Evolutionary conservation across 176 grass and related monocot species (phyloP).

Genomic region (Oryza rufipogon): DNA sequence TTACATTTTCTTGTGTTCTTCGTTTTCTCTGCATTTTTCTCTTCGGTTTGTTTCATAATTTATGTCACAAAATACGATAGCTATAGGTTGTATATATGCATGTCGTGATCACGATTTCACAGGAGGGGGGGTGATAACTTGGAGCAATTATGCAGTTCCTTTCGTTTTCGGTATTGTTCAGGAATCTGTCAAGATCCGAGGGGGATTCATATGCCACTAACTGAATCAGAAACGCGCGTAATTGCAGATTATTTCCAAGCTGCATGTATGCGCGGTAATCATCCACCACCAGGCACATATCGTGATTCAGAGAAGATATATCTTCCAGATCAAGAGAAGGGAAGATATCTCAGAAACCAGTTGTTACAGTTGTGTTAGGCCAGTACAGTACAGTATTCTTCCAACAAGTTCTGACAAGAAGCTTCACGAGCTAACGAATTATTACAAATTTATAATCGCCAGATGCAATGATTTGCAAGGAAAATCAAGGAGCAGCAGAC

Average conservation of each 20-base stretch:
- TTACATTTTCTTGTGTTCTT: too few species aligned
- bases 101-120: not conserved
- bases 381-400: not conserved
- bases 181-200: not conserved
- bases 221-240: not conserved
- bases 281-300: not conserved
- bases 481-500: not conserved
- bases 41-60: not conserved
- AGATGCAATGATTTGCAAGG: not conserved
- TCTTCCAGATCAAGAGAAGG: not conserved
- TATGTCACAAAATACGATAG: not conserved
- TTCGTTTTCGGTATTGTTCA: constrained; percentile 12
- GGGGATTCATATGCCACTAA: not conserved
- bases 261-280: not conserved
- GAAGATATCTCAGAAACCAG: not conserved
- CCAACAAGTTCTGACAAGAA: not conserved
- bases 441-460: not conserved
- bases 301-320: not conserved
- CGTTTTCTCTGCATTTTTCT: not conserved
- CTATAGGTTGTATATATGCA: not conserved
- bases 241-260: not conserved
- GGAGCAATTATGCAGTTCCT: not conserved
- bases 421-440: not conserved
- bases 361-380: not conserved
- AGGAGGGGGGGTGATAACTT: not conserved